A percentile compares a stretch with the other conserved stretches of the same genome.
Evolutionary conservation across 2,329 filamentous ascomycete species (phyloP).

Genomic region (Clonostachys rhizophaga): DNA sequence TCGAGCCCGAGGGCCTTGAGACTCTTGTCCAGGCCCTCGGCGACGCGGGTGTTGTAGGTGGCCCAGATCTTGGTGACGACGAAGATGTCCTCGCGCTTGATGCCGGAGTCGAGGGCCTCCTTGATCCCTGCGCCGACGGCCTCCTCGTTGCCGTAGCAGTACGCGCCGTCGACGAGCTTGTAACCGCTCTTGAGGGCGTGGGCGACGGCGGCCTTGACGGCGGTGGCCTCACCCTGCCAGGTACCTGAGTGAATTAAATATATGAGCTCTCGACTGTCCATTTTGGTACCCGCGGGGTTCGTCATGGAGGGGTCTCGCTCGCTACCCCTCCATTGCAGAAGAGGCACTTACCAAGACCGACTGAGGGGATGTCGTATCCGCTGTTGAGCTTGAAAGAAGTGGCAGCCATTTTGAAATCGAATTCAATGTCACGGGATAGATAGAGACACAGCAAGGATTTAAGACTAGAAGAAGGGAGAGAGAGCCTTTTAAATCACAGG

Average conservation of each 20-base stretch:
- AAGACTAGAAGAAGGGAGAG: too few species aligned
- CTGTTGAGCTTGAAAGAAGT: conserved; percentile 61
- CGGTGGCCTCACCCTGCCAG: conserved; percentile 57
- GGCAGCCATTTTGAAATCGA: conserved; percentile 37
- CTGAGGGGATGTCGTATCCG: conserved; percentile 56
- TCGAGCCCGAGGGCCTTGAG: conserved; percentile 70
- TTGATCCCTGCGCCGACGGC: conserved; percentile 77
- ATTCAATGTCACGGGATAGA: neutral
- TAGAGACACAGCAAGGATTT: too few species aligned
- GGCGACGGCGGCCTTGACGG: conserved; percentile 53
- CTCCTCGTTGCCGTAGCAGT: conserved; percentile 77
- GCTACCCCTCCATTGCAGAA: neutral
- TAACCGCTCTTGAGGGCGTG: conserved; percentile 54
- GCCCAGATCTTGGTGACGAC: conserved; percentile 84
- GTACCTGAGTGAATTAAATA: conserved; percentile 40
- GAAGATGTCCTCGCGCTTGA: conserved; percentile 76
- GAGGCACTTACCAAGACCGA: conserved; percentile 51
- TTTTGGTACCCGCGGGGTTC: neutral
- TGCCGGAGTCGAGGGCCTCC: conserved; percentile 64
- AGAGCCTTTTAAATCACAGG: too few species aligned
- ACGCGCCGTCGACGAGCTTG: conserved; percentile 65
- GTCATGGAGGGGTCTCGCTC: neutral
- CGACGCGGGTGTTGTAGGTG: conserved; percentile 68
- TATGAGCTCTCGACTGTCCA: conserved; percentile 2
- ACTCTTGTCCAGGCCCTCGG: conserved; percentile 67